Conservation (phyloP, 1,284 basidiomycete species). For the Sporisorium scitamineum region DNA sequence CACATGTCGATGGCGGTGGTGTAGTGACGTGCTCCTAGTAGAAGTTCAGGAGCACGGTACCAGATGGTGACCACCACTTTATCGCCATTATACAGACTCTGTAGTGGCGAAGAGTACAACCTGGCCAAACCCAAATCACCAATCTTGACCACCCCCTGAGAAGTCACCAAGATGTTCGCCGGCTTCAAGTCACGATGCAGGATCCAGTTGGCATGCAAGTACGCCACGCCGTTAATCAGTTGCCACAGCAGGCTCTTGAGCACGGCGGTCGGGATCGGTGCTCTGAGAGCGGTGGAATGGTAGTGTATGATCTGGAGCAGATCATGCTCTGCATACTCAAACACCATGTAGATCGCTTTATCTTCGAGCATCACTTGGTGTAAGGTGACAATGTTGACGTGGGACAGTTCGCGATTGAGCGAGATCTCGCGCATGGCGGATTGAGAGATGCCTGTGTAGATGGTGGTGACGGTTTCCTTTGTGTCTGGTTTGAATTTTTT, state of each 20-base stretch:
- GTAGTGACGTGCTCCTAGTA: constrained; percentile 95
- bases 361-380: constrained; percentile 96
- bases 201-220: constrained; percentile 94
- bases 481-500: constrained; percentile 99
- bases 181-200: constrained; percentile 98
- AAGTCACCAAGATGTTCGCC: constrained; percentile 96
- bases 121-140: constrained; percentile 95
- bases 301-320: constrained; percentile 91
- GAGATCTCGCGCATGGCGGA: constrained; percentile 96
- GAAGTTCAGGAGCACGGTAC: constrained; percentile 95
- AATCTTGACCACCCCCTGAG: constrained; percentile 91
- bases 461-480: constrained; percentile 74
- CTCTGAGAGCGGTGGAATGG: constrained; percentile 87
- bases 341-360: constrained; percentile 89
- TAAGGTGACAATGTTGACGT: constrained; percentile 90
- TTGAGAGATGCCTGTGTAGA: constrained; percentile 97
- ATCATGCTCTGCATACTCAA: constrained; percentile 98
- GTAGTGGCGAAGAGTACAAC: constrained; percentile 84
- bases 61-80: constrained; percentile 99
- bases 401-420: constrained; percentile 92
- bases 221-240: constrained; percentile 92
- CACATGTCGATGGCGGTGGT: constrained; percentile 98
- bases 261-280: constrained; percentile 79
- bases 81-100: constrained; percentile 82
- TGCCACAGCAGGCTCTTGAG: constrained; percentile 95